Base-by-base conservation (phyloP, 352 stramenopile genomes). In the Phytophthora syringae region DNA sequence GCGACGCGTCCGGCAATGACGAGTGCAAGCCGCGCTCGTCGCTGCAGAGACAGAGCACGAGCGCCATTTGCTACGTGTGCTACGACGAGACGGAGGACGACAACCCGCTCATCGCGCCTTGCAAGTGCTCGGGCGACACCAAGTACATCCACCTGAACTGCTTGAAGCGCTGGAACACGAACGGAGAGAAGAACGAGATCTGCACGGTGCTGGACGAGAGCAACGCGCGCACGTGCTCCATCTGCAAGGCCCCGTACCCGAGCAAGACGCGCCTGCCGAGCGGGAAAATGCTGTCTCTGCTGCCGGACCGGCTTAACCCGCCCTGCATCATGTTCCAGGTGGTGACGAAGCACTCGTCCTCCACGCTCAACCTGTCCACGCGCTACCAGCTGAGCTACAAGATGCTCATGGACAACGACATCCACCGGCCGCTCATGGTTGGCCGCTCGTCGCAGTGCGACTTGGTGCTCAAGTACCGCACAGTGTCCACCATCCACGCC, bases 121-220 rank as follows among this genome's bases (percentile, higher is more conserved):
- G 95, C 80, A 98, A 98, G 67, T 98, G 95, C 62, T 94, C 83
- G 61, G 95, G 95, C 16, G 95, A 98, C 72, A 98, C 95, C 36
- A 96, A 97, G 69, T 98, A 98, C 82, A 97, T 98, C 18, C 95
- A 98, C 54, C 80, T 98, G 9, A 97, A 98, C 65, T 98, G 95
- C 64, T 82, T 98, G 25, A 95, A 97, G 55, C 95, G 97, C 47
- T 98, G 93, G 93, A 97, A 98, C 76, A 95, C 85, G 15, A 95
- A 95, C 60, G 85, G 85, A 15, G 87, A 95, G 63, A 94, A 94
- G 76, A 94, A 95, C 48, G 85, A 95, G 64, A 93, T 95, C 67
- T 95, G 87, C 55, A 90, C 87, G 3, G 87, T 95, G 16, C 58
- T 94, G 28, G 85, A 95, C 57, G 85, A 94, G 60, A 90, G 77